Evolutionary conservation across 371 early-diverging fungal species (phyloP).

Genomic region (Chytridiales sp.): DNA sequence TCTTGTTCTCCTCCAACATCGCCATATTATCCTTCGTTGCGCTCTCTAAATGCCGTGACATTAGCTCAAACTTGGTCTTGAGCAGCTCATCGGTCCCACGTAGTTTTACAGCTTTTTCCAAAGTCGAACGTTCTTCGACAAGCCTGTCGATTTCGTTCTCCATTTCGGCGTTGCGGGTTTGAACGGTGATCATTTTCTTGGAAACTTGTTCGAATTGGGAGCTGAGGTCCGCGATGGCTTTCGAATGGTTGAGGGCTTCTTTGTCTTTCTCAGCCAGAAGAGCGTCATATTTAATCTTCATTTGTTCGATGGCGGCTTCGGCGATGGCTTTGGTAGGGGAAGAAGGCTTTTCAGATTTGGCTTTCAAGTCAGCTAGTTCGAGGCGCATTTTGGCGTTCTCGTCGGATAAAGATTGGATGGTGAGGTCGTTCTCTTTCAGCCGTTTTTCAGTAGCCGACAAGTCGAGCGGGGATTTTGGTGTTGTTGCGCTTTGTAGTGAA

Average conservation of each 20-base stretch:
- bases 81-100: background rate
- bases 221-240: conserved; percentile 3
- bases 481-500: too few relatives aligned
- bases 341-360: background rate
- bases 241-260: background rate
- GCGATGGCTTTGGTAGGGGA: background rate
- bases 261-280: background rate
- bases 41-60: conserved; percentile 3
- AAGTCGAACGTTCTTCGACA: background rate
- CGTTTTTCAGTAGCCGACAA: background rate
- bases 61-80: conserved; percentile 5
- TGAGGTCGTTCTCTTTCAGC: background rate
- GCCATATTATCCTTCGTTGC: conserved; percentile 1
- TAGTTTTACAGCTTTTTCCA: conserved; percentile 6
- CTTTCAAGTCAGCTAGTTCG: background rate
- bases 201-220: conserved; percentile 3
- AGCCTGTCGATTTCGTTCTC: background rate
- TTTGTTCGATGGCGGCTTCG: background rate
- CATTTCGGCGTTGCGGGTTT: background rate
- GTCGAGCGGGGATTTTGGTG: too few relatives aligned
- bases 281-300: background rate
- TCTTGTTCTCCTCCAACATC: conserved; percentile 1
- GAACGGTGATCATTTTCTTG: background rate
- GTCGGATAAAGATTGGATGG: background rate
- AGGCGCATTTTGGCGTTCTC: background rate